Base-by-base conservation (phyloP, 2,329 filamentous ascomycete species). In the Penicillium vulpinum region DNA sequence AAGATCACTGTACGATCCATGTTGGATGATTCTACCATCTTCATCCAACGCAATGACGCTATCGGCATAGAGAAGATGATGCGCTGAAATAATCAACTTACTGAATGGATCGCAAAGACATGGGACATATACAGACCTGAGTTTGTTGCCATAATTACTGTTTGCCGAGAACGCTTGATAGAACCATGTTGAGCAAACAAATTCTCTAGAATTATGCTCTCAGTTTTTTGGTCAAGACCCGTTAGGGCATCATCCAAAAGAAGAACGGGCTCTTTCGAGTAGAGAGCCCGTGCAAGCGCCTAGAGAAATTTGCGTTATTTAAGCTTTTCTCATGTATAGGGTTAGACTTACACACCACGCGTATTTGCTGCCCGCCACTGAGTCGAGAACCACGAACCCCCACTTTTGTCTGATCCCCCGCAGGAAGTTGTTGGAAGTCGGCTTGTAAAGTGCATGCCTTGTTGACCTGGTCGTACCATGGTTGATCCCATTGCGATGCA, bases 201-300 rank as follows among this genome's bases (percentile, higher is more conserved):
- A 38, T 66, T 69, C 45, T 74, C 67, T 58, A 77, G 75, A 9
- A 80, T 72, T 7, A 64, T 61, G 21, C 74, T 74, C 43, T 78
- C 77, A 0, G 77, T 79, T 35, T 74, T 67, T 21, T 68, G 66
- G 60, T 80, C 78, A 15, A 80, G 71, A 1, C 77, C 77, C 46
- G 72, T 77, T 15, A 80, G 71, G 33, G 74, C 73, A 58, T 80
- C 78, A 60, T 80, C 78, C 21, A 81, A 67, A 18, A 81, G 66
- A n/a, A 79, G 62, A 24, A 78, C 69, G 15, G 73, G 66, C 33
- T 73, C 72, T 48, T 73, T 71, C 13, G 77, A 72, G 58, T 79
- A 80, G 10, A 78, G 64, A 11, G 77, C 77, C 50, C 78, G 65
- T 7, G 78, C 78, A n/a, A 80, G 67, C 5, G 77, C 73, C 60